Conservation (phyloP, 768 basidiomycete genomes). For the Gautieria morchelliformis region DNA sequence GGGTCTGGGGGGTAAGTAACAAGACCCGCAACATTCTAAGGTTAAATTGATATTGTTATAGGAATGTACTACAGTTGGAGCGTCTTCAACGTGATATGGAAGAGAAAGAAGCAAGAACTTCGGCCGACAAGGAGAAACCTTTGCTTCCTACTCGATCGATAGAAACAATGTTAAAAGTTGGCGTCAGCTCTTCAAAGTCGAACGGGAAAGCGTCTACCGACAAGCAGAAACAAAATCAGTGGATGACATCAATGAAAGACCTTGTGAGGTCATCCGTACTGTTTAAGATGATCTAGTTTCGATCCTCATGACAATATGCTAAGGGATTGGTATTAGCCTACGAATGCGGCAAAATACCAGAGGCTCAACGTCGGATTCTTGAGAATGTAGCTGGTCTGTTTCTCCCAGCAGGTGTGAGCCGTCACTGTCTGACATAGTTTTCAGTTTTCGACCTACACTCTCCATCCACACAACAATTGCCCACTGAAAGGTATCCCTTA, state of each 20-base stretch:
- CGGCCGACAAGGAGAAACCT: not conserved
- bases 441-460: not conserved
- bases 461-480: not conserved
- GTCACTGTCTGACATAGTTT: not conserved
- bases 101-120: constrained; percentile 10
- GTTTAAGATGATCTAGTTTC: not conserved
- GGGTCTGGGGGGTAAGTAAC: constrained; percentile 53
- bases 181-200: not conserved
- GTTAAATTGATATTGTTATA: constrained; percentile 9
- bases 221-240: not conserved
- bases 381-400: not conserved
- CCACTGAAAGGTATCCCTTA: not conserved
- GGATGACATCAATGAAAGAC: not conserved
- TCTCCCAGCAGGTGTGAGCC: not conserved
- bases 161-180: not conserved
- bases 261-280: not conserved
- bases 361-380: not conserved
- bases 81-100: constrained; percentile 24
- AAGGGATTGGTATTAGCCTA: not conserved
- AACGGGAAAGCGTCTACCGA: not conserved
- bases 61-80: constrained; percentile 36
- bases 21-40: no score
- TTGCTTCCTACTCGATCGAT: not conserved
- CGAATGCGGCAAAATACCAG: not conserved
- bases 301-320: not conserved